Evolutionary conservation across 805 yeast species (phyloP), one percentile per base, ranked within the genome.

Genomic region (Ogataea pilisensis): DNA sequence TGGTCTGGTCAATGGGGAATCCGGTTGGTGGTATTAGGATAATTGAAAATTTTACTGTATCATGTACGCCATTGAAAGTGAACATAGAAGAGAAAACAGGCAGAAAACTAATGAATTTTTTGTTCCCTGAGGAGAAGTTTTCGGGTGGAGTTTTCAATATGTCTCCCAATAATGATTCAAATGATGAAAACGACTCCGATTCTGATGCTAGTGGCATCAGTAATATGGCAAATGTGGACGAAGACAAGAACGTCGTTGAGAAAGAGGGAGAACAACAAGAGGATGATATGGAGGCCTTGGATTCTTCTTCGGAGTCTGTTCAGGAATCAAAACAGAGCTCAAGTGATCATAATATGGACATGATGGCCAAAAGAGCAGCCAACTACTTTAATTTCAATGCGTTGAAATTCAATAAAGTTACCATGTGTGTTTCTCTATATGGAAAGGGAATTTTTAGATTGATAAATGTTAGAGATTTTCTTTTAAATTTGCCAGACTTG

Each of bases 1-100:
- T 80, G 2, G 56, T 64, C 9, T 90, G 98, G 98, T 74, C 78
- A n/a, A 76, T 85, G 80, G 75, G 83, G 38, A 78, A 76, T 40
- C 88, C 95, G 0, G 83, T 91, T 41, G 98, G 96, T 25, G 98
- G 98, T 9, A 88, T 90, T 37, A 75, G 85, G n/a, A 80, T 90
- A 19, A 69, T 90, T 64, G 80, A 78, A 44, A 66, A 73, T 37
- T 80, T 87, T 19, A 76, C 76, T 28, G 68, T 86, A 16, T 60
- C 64, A 2, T 59, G 87, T 14, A 72, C 75, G 38, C 96, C 96
- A 1, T 53, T 90, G 45, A 78, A 76, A 44, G 51, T 91, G 3
- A 84, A 82, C 48, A 58, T 91, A 29, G 97, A 90, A 45, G 85
- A 83, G 48, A 67, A 65, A 1, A 77, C 90, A 0, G 82, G 89